Base-by-base conservation (phyloP, 2,329 filamentous ascomycete species). In the Pleoardoris graminearum region DNA sequence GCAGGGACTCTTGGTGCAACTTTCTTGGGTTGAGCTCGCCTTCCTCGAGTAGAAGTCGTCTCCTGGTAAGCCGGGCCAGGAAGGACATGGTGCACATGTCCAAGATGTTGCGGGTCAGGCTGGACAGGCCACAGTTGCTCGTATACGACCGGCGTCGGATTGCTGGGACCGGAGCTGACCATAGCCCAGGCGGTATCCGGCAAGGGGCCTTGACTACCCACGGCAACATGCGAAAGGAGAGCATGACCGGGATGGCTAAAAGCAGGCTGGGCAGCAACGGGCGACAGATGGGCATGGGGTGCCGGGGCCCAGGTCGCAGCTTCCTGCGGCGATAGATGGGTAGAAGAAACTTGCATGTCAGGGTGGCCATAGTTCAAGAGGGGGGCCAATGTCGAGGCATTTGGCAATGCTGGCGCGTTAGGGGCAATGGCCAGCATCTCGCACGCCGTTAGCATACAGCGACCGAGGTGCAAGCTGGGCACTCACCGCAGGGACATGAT, bases 1-100 rank as follows among this genome's bases (percentile, higher is more conserved):
- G 69, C 66, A 16, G 68, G 63, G n/a, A 71, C 62, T 48, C 63
- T 67, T 2, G 67, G 59, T 16, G 56, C 53, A 39, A 65, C 68
- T 45, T 65, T 65, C 50, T 64, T 69, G n/a, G 54, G 39, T 10
- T 51, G 27, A 4, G 38, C n/a, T 21, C 49, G 42, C 14, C 45
- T 52, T n/a, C n/a, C 54, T 16, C 59, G 48, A 6, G 50, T 14
- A 33, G 55, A 48, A 4, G 39, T 44, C 4, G 42, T 23, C 6
- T 45, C 12, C 7, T 51, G 54, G 19, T 50, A 22, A 5, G 55
- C 33, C 8, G 59, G 58, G 10, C 60, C 48, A 10, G 52, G 12
- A 14, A 56, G 55, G 22, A 39, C 35, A 16, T 54, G 52, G 25
- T 56, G 59, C 21, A 54, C 42, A 48, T 59, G 60, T 16, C 55